These are phyloP conservation scores for Fusarium anguioides DNA, from an alignment of 2,329 filamentous ascomycete species.

Conservation along the genomic window DNA sequence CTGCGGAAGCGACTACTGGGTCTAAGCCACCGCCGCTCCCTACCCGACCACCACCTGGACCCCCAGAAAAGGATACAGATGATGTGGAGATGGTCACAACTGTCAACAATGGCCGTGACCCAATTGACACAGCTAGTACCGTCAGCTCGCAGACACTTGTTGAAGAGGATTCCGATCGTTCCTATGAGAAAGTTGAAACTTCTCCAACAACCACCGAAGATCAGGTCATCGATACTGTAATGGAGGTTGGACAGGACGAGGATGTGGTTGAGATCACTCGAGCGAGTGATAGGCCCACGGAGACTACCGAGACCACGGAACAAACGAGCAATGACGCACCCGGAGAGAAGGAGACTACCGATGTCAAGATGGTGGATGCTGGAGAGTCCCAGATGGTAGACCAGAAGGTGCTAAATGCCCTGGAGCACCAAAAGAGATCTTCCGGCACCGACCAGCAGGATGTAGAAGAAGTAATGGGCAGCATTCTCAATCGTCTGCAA, in stretches of 20 bases:
- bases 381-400: conserved; percentile 56
- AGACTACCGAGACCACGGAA: conserved; percentile 1
- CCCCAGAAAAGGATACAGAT: conserved; percentile 46
- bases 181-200: conserved; percentile 50
- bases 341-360: not conserved
- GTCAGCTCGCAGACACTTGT: conserved; percentile 66
- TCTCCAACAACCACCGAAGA: conserved; percentile 24
- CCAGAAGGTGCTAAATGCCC: conserved; percentile 58
- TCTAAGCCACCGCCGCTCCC: conserved; percentile 61
- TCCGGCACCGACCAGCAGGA: conserved; percentile 83
- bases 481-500: conserved; percentile 89
- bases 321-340: conserved; percentile 2
- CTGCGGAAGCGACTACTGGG: conserved; percentile 38
- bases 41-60: conserved; percentile 57
- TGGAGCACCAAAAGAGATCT: conserved; percentile 59
- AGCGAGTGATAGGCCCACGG: not conserved
- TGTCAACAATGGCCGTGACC: conserved; percentile 46
- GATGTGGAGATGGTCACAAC: conserved; percentile 52
- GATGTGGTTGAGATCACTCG: conserved; percentile 16
- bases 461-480: conserved; percentile 94
- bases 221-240: conserved; percentile 43
- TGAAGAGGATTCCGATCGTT: conserved; percentile 52
- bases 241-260: conserved; percentile 34
- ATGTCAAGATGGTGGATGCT: conserved; percentile 48
- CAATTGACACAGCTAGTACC: conserved; percentile 57